A percentile compares a stretch with the other conserved stretches of the same genome.
phyloP scores from a whole-genome alignment of 345 rosid genomes.

The Rhizophora mangle region DNA sequence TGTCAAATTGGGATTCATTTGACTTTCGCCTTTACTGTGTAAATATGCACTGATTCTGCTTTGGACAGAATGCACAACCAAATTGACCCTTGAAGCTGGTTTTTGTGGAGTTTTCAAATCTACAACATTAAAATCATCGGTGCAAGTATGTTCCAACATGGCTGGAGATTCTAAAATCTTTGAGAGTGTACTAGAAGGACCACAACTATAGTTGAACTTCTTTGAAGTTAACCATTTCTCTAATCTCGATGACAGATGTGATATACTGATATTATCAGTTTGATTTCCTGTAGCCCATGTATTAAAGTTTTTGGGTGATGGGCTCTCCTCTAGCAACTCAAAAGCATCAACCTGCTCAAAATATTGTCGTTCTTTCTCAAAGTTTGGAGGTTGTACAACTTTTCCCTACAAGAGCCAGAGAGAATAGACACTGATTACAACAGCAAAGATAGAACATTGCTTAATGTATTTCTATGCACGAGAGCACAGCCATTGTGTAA shows the following conservation, averaged over 20 bases:
- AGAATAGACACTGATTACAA: neutral
- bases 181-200: slow-evolving; percentile 72
- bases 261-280: slow-evolving; percentile 37
- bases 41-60: slow-evolving; percentile 28
- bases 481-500: too few relatives aligned
- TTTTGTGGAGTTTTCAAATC: slow-evolving; percentile 48
- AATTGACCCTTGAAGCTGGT: slow-evolving; percentile 22
- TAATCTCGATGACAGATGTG: slow-evolving; percentile 61
- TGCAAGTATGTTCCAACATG: slow-evolving; percentile 30
- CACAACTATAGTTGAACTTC: slow-evolving; percentile 48
- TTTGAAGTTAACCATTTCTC: slow-evolving; percentile 70
- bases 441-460: neutral
- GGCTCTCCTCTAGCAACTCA: slow-evolving; percentile 92
- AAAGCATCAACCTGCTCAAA: slow-evolving; percentile 89
- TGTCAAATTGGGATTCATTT: slow-evolving; percentile 25
- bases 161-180: slow-evolving; percentile 68
- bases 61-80: slow-evolving; percentile 36
- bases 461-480: neutral
- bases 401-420: slow-evolving; percentile 44
- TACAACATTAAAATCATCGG: slow-evolving; percentile 21
- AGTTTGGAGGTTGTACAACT: slow-evolving; percentile 44
- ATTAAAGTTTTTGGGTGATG: slow-evolving; percentile 72
- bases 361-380: slow-evolving; percentile 69
- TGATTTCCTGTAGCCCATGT: slow-evolving; percentile 62
- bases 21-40: slow-evolving; percentile 22